Conservation (phyloP, 2,329 filamentous ascomycete species). For the Metarhizium sp. region DNA sequence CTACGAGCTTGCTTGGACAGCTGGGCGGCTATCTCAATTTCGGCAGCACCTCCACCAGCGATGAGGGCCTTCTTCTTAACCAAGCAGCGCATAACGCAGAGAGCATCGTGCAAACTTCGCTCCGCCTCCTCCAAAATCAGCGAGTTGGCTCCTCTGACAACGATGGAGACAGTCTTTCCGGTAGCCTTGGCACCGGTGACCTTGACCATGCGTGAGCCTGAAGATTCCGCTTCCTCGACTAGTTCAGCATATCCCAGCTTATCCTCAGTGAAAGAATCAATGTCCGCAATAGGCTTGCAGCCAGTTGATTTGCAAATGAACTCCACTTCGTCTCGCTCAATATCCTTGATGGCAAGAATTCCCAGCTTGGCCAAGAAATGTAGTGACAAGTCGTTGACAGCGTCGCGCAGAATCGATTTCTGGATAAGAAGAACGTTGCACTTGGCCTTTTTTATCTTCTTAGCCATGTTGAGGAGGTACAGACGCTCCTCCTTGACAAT, state of each 20-base stretch:
- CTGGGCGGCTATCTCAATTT: conserved; percentile 89
- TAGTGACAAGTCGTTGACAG: conserved; percentile 92
- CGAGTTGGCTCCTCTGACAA: conserved; percentile 87
- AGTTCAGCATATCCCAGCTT: conserved; percentile 92
- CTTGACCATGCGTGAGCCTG: conserved; percentile 88
- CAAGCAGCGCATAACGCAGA: conserved; percentile 92
- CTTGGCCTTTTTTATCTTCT: conserved; percentile 99
- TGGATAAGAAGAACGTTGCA: conserved; percentile 98
- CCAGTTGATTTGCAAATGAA: conserved; percentile 99
- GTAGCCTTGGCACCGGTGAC: conserved; percentile 81
- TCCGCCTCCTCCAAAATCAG: conserved; percentile 96
- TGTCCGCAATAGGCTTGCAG: conserved; percentile 97
- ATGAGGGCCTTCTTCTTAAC: conserved; percentile 99
- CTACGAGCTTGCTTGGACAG: conserved; percentile 74
- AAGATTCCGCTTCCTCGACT: conserved; percentile 82
- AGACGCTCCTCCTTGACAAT: conserved; percentile 98
- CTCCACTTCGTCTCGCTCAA: conserved; percentile 96
- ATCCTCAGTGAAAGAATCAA: conserved; percentile 97
- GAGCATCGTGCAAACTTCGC: conserved; percentile 90
- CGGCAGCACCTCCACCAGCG: conserved; percentile 88
- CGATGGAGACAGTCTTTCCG: conserved; percentile 85
- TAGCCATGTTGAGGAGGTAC: conserved; percentile 96
- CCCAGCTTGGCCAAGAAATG: conserved; percentile 97
- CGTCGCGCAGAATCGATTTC: conserved; percentile 95
- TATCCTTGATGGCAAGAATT: conserved; percentile 93